These are phyloP conservation scores for Glomus cerebriforme DNA, from an alignment of 192 early-diverging fungal genomes.

Conservation along the genomic window DNA sequence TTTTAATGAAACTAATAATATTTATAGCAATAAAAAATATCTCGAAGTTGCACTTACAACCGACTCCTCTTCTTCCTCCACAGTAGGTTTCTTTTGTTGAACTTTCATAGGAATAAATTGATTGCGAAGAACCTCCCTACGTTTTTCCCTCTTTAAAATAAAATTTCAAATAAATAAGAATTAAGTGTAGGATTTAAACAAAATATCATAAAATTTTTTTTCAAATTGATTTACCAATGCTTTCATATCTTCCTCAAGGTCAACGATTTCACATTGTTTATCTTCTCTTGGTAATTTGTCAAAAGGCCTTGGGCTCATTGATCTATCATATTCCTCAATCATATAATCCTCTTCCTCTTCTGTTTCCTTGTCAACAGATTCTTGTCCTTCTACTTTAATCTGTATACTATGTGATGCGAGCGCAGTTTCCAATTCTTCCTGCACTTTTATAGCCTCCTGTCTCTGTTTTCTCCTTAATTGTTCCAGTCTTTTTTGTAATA, in stretches of 20 bases:
- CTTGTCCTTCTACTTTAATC: conserved; percentile 47
- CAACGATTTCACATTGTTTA: conserved; percentile 53
- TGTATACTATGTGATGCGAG: conserved; percentile 53
- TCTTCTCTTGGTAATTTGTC: conserved; percentile 56
- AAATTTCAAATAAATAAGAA: neutral
- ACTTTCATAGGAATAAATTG: conserved; percentile 57
- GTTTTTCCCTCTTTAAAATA: conserved; percentile 49
- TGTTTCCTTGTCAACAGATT: conserved; percentile 48
- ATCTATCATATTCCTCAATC: conserved; percentile 56
- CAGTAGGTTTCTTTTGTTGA: conserved; percentile 30
- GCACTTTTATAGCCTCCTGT: conserved; percentile 57
- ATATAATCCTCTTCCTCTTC: conserved; percentile 41
- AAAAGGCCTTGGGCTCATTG: conserved; percentile 66
- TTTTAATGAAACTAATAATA: neutral
- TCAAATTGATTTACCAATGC: conserved; percentile 53
- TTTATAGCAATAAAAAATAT: no score
- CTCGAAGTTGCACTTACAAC: conserved; percentile 20
- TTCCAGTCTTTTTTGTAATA: conserved; percentile 73
- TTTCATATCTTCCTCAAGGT: conserved; percentile 62
- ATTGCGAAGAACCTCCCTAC: conserved; percentile 53
- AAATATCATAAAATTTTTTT: neutral
- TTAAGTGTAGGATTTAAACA: no score
- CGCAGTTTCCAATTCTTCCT: conserved; percentile 53
- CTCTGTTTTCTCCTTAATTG: conserved; percentile 64
- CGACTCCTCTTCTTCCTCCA: conserved; percentile 43